These are phyloP conservation scores for Ascochyta lentis DNA, from an alignment of 2,329 filamentous ascomycete genomes.

Conservation along the genomic window DNA sequence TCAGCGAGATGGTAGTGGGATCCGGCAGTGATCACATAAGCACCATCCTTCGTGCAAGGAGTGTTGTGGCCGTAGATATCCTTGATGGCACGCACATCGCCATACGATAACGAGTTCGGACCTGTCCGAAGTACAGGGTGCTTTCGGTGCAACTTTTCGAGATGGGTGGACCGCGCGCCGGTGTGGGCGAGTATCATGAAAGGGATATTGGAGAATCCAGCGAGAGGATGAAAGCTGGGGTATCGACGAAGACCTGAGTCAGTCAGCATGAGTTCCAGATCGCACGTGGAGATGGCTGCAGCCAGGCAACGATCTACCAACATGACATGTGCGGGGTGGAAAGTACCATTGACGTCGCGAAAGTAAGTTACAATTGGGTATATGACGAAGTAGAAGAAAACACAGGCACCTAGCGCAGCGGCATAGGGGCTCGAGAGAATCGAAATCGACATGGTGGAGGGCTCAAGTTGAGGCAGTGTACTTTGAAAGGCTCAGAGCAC, in stretches of 20 bases:
- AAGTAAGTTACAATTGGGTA: slow-evolving; percentile 54
- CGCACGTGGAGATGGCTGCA: neutral
- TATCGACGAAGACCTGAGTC: slow-evolving; percentile 55
- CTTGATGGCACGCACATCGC: slow-evolving; percentile 50
- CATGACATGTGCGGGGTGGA: neutral
- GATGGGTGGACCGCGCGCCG: slow-evolving; percentile 53
- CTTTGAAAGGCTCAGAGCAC: neutral
- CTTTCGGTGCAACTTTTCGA: slow-evolving; percentile 56
- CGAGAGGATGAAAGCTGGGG: slow-evolving; percentile 55
- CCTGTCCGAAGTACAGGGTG: slow-evolving; percentile 51
- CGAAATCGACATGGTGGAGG: slow-evolving; percentile 22
- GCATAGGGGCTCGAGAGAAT: slow-evolving; percentile 33
- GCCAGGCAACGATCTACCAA: neutral
- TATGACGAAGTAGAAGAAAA: slow-evolving; percentile 49
- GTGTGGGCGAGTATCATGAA: slow-evolving; percentile 56
- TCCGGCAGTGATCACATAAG: slow-evolving; percentile 56
- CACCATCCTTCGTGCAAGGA: slow-evolving; percentile 58
- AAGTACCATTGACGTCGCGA: slow-evolving; percentile 52
- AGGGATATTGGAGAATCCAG: slow-evolving; percentile 56
- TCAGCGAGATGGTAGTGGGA: slow-evolving; percentile 61
- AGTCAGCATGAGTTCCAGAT: neutral
- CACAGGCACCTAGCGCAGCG: slow-evolving; percentile 27
- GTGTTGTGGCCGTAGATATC: slow-evolving; percentile 61
- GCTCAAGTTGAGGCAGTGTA: slow-evolving; percentile 1
- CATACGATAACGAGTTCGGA: slow-evolving; percentile 42